Evolutionary conservation across 2,329 filamentous ascomycete genomes (phyloP).

Genomic region (Drechslera avenae): DNA sequence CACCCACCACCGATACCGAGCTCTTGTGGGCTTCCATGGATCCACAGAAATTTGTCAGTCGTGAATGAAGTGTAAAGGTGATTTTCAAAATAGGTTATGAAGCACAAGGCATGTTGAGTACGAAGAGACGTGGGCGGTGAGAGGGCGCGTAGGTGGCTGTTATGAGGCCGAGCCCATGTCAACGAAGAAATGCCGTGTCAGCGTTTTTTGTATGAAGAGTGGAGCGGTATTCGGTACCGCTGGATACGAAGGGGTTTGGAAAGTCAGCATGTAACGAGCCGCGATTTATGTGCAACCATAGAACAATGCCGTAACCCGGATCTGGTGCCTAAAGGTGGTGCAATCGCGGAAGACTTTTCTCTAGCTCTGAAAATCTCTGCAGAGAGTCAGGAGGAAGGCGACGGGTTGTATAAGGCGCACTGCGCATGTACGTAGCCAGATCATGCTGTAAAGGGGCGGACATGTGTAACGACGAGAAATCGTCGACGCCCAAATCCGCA

Average conservation of each 20-base stretch:
- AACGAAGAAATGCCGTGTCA: constrained; percentile 3
- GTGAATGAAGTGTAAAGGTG: constrained; percentile 10
- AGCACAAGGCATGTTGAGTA: constrained; percentile 26
- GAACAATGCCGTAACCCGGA: constrained; percentile 31
- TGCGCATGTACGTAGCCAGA: constrained; percentile 15
- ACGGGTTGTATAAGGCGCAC: constrained; percentile 25
- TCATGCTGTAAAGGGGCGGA: constrained; percentile 17
- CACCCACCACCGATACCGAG: constrained; percentile 40
- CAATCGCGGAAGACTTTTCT: constrained; percentile 28
- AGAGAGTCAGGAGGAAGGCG: constrained; percentile 15
- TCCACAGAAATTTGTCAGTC: constrained; percentile 5
- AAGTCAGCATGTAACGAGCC: constrained; percentile 24
- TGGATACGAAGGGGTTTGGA: constrained; percentile 27
- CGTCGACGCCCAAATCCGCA: constrained; percentile 2
- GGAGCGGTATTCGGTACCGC: constrained; percentile 17
- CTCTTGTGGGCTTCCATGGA: constrained; percentile 41
- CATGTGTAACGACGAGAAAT: constrained; percentile 19
- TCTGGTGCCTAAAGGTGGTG: constrained; percentile 33
- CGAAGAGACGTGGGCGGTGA: constrained; percentile 38
- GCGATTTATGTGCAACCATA: constrained; percentile 25
- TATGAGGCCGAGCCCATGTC: constrained; percentile 29
- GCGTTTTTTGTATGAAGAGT: constrained; percentile 16
- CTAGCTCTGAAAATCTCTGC: constrained; percentile 37
- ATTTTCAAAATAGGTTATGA: constrained; percentile 22
- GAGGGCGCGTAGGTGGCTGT: constrained; percentile 32